Evolutionary conservation across 116 monocot genomes (phyloP).

Genomic region (Posidonia oceanica): DNA sequence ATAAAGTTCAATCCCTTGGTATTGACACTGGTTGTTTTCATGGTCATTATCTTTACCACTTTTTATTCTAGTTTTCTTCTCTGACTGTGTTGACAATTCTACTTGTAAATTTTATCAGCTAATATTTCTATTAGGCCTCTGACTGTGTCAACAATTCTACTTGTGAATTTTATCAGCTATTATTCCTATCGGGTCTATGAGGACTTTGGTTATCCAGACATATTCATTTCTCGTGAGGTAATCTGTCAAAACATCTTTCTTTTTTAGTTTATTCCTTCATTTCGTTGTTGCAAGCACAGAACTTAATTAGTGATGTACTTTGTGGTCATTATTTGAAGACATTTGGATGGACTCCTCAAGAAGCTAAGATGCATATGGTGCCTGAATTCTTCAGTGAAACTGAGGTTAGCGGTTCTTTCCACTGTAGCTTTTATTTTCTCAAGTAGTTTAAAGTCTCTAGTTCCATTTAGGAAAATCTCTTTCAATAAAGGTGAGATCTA

Average conservation of each 20-base stretch:
- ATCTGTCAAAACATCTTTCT: background rate
- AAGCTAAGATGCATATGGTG: slow-evolving; percentile 94
- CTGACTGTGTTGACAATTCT: background rate
- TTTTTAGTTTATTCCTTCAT: slow-evolving; percentile 2
- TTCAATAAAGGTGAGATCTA: too few relatives aligned
- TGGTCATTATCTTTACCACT: too few relatives aligned
- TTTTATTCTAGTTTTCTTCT: background rate
- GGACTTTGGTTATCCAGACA: slow-evolving; percentile 88
- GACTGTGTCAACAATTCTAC: background rate
- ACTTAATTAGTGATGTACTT: background rate
- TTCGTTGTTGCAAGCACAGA: background rate
- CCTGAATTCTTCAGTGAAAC: slow-evolving; percentile 66
- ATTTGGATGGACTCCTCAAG: slow-evolving; percentile 82
- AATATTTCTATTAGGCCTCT: slow-evolving; percentile 85
- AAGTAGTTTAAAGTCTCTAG: too few relatives aligned
- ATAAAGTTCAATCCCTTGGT: too few relatives aligned
- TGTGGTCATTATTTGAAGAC: slow-evolving; percentile 28
- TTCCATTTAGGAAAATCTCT: too few relatives aligned
- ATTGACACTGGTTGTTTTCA: background rate
- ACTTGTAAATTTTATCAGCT: slow-evolving; percentile 38
- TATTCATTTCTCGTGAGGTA: slow-evolving; percentile 97
- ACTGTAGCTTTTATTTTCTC: too few relatives aligned
- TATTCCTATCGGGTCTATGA: slow-evolving; percentile 81
- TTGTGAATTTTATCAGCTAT: slow-evolving; percentile 48
- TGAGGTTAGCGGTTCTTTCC: slow-evolving; percentile 40